Evolutionary conservation across 2,329 filamentous ascomycete species (phyloP).

Genomic region (Xylariaceae sp.): DNA sequence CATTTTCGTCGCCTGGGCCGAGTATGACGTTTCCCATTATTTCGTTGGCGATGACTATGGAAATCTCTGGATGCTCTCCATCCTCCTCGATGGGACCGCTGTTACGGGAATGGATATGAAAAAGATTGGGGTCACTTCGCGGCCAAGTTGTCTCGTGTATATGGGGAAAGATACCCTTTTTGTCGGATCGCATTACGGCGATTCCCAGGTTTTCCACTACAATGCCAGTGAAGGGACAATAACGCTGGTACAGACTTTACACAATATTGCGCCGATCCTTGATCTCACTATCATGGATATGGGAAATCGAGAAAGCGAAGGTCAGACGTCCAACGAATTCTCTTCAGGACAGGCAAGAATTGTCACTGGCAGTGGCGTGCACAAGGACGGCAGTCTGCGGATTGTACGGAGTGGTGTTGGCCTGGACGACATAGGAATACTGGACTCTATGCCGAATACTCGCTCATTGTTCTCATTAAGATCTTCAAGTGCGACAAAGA

Average conservation of each 20-base stretch:
- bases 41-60: conserved; percentile 93
- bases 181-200: conserved; percentile 86
- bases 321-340: conserved; percentile 75
- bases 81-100: conserved; percentile 61
- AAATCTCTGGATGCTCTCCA: conserved; percentile 75
- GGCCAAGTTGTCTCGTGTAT: conserved; percentile 75
- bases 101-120: conserved; percentile 71
- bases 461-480: conserved; percentile 68
- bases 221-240: conserved; percentile 40
- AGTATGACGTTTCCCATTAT: conserved; percentile 75
- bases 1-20: conserved; percentile 88
- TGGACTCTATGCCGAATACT: conserved; percentile 74
- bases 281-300: conserved; percentile 97
- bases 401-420: conserved; percentile 93
- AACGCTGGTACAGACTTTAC: conserved; percentile 67
- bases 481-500: conserved; percentile 44
- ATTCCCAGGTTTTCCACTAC: conserved; percentile 70
- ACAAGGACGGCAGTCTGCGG: conserved; percentile 79
- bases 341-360: conserved; percentile 92
- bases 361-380: conserved; percentile 87
- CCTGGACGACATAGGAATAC: conserved; percentile 77
- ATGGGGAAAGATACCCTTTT: conserved; percentile 71
- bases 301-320: conserved; percentile 76
- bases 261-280: conserved; percentile 85
- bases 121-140: conserved; percentile 61